phyloP scores from a whole-genome alignment of 768 basidiomycete species.

The Crassisporium funariophilum region DNA sequence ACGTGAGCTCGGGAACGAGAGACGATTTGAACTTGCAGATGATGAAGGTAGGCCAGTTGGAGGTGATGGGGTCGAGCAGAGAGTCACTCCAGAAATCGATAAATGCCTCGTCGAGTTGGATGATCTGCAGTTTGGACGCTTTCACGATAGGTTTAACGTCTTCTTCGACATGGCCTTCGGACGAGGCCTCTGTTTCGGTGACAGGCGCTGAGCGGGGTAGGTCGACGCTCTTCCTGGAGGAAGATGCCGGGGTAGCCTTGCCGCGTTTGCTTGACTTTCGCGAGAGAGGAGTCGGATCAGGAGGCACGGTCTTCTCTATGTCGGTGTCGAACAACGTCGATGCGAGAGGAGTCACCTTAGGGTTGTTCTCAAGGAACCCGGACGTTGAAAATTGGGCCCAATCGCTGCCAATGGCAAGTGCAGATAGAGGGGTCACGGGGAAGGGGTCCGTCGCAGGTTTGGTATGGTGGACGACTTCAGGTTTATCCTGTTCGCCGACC shows the following conservation, averaged over 20 bases:
- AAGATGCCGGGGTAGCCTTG: conserved; percentile 13
- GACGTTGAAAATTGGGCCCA: conserved; percentile 71
- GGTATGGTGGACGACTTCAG: conserved; percentile 25
- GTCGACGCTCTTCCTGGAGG: conserved; percentile 27
- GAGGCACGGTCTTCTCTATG: conserved; percentile 45
- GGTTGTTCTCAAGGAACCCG: conserved; percentile 55
- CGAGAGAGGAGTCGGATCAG: conserved; percentile 16
- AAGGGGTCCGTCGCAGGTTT: conserved; percentile 34
- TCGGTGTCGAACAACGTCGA: conserved; percentile 62
- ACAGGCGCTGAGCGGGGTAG: conserved; percentile 7
- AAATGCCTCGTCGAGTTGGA: conserved; percentile 80
- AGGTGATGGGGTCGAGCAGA: conserved; percentile 65
- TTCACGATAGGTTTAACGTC: conserved; percentile 28
- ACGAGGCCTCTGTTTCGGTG: conserved; percentile 2
- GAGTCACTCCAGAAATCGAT: conserved; percentile 83
- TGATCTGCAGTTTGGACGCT: conserved; percentile 44
- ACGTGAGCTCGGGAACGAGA: conserved; percentile 23
- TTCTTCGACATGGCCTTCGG: background rate
- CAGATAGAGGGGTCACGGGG: conserved; percentile 30
- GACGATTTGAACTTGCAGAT: conserved; percentile 64
- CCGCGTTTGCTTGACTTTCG: conserved; percentile 26
- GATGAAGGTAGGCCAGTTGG: conserved; percentile 68
- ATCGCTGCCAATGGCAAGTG: conserved; percentile 41
- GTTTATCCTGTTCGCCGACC: conserved; percentile 19
- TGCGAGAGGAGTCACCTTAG: conserved; percentile 47